Evolutionary conservation across 768 basidiomycete genomes (phyloP), one percentile per base, ranked within the genome.

Genomic region (Trametes elegans): DNA sequence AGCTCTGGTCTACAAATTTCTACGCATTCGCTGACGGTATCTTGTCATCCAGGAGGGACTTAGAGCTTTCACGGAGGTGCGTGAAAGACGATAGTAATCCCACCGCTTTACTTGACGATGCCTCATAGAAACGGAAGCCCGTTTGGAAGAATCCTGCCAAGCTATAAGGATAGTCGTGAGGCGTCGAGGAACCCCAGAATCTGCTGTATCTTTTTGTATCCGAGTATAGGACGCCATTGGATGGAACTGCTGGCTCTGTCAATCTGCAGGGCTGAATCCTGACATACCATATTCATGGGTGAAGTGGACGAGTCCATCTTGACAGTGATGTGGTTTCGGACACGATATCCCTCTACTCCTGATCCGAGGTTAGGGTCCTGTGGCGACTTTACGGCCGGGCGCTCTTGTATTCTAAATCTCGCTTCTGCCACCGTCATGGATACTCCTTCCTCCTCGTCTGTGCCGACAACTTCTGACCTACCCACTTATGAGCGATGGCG

Each of bases 21-120:
- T 7, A 21, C 4, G 11, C 34, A 18, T 26, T 11, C 23, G n/a
- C 50, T 43, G 36, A 29, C 21, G 8, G 16, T n/a, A 26, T 21
- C 24, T 10, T 27, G 1, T 24, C 11, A 3, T 56, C 13, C 58
- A 87, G 85, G 87, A 89, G 73, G 88, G 89, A 3, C 68, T 90
- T 32, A 72, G 73, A 59, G 88, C 88, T 4, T 90, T 90, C 65
- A 62, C 72, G 11, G 82, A 85, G 78, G 86, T 87, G 57, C 61
- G 77, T 65, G 13, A 13, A 5, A 18, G 13, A 36, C 34, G 7
- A 16, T 14, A 13, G 2, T 28, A 28, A 5, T 21, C 27, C 47
- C 46, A 28, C 38, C 42, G 40, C 24, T 38, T 26, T 7, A 11
- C n/a, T 7, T 34, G n/a, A 35, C 23, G 14, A 2, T 10, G 16